Percentiles rank a stretch among this genome's conserved stretches.
phyloP scores from a whole-genome alignment of 352 stramenopile genomes.

The Phytophthora kernoviae region DNA sequence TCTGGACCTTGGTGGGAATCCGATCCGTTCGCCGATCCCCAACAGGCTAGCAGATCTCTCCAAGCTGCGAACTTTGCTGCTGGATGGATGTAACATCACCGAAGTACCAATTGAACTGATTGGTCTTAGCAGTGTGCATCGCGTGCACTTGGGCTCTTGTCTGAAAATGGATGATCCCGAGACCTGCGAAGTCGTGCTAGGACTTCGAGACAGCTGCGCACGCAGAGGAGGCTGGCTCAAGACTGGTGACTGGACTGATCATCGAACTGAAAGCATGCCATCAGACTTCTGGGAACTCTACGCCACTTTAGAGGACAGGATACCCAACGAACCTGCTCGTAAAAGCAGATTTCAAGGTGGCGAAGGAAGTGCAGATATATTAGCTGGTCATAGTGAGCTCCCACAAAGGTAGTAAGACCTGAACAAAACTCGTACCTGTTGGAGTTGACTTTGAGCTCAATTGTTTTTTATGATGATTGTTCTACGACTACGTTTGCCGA shows the following conservation, averaged over 20 bases:
- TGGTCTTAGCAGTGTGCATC: slow-evolving; percentile 47
- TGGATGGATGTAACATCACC: slow-evolving; percentile 56
- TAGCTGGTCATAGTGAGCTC: slow-evolving; percentile 14
- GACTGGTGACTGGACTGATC: slow-evolving; percentile 35
- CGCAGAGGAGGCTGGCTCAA: slow-evolving; percentile 71
- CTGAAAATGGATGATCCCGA: slow-evolving; percentile 71
- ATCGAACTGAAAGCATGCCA: slow-evolving; percentile 26
- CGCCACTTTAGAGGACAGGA: slow-evolving; percentile 21
- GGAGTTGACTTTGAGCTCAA: background rate
- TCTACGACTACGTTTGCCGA: slow-evolving; percentile 35
- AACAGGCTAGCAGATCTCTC: slow-evolving; percentile 44
- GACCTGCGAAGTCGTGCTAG: slow-evolving; percentile 66
- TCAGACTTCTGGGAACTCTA: slow-evolving; percentile 31
- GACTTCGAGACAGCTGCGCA: slow-evolving; percentile 51
- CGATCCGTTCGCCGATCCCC: slow-evolving; percentile 50
- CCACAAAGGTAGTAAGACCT: slow-evolving; percentile 17
- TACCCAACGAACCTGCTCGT: slow-evolving; percentile 30
- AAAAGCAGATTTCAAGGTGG: slow-evolving; percentile 23
- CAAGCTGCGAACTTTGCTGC: slow-evolving; percentile 68
- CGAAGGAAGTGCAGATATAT: slow-evolving; percentile 19
- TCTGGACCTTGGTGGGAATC: slow-evolving; percentile 73
- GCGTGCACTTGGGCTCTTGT: slow-evolving; percentile 59
- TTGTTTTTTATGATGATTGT: slow-evolving; percentile 32
- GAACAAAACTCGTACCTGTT: background rate
- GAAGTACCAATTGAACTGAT: slow-evolving; percentile 73